Evolutionary conservation across 441 rosid species (phyloP), one percentile per base, ranked within the genome.

Genomic region (Arabidopsis hybrid): DNA sequence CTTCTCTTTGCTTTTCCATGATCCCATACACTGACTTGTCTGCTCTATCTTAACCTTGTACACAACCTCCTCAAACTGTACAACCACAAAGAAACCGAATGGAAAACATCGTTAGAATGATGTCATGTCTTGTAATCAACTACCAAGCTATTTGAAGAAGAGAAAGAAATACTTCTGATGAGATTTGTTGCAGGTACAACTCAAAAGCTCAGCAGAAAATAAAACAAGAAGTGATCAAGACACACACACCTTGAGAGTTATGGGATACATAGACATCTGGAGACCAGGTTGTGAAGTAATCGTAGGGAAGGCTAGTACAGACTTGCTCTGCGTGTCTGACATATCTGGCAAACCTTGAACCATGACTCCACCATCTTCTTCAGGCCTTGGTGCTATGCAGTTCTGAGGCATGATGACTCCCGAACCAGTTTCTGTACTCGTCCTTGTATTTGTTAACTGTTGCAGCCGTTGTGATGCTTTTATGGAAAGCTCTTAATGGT

Each of bases 41-140:
- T 83, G 78, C 75, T 78, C 91, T 77, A 89, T 65, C 81, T 87
- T 92, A 3, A 94, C 89, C 79, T 88, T 94, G 89, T 90, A 94
- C 32, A 83, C 93, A 32, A 90, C 80, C 80, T 92, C 97, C 85
- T 92, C 97, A 81, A 94, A 94, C 99, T 94, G 93, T 55, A 76
- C 53, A 76, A 49, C 60, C 74, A 80, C 45, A 26, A 11, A 34
- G 17, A 2, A 65, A 3, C 12, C 71, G 26, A 60, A 29, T 6
- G 21, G 67, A 39, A 58, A 35, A 63, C 4, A 1, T 29, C 49
- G 8, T 75, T 21, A 75, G 74, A 61, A 59, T 32, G 56, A 58
- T 45, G 29, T 56, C 32, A 4, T 2, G 13, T 16, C 40, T 40
- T 12, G 6, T 34, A 14, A 61, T 16, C 11, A 35, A 16, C 69